Percentiles rank a stretch among this genome's conserved stretches.
phyloP scores from a whole-genome alignment of 2,329 filamentous ascomycete species.

The Penicillium sp. region DNA sequence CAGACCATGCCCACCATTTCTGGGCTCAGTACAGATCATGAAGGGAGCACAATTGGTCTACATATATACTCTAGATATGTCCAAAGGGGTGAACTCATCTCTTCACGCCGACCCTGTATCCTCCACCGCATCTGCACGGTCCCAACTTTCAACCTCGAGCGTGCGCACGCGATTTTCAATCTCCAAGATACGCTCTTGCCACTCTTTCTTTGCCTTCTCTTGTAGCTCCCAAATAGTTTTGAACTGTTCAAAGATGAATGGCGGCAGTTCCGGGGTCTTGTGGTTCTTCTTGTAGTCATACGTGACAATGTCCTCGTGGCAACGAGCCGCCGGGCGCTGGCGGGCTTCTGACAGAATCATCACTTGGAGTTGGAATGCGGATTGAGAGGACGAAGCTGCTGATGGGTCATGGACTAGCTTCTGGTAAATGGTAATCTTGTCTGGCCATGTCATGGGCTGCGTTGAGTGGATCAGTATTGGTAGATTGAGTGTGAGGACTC shows the following conservation, averaged over 20 bases:
- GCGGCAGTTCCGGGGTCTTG: constrained; percentile 57
- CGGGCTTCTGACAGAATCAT: constrained; percentile 74
- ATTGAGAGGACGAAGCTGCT: constrained; percentile 31
- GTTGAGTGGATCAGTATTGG: background rate
- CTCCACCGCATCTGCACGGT: constrained; percentile 70
- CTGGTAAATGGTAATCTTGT: constrained; percentile 81
- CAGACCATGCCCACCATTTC: no score
- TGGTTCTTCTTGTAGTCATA: constrained; percentile 69
- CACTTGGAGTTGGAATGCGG: constrained; percentile 53
- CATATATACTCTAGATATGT: background rate
- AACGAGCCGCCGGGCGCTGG: constrained; percentile 71
- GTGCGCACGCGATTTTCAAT: constrained; percentile 60
- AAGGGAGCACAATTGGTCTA: background rate
- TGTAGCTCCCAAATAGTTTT: constrained; percentile 62
- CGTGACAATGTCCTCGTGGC: constrained; percentile 74
- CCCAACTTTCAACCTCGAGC: constrained; percentile 75
- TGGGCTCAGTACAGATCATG: background rate
- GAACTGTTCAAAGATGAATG: constrained; percentile 65
- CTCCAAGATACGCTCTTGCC: constrained; percentile 56
- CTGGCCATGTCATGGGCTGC: constrained; percentile 80
- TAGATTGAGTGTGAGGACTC: background rate
- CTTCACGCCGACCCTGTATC: constrained; percentile 57
- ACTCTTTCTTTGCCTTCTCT: constrained; percentile 57
- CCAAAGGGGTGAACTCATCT: background rate
- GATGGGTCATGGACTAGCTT: constrained; percentile 63